Percentiles rank a stretch among this genome's conserved stretches.
Conservation (phyloP, 768 basidiomycete genomes). For the Mycena metata region DNA sequence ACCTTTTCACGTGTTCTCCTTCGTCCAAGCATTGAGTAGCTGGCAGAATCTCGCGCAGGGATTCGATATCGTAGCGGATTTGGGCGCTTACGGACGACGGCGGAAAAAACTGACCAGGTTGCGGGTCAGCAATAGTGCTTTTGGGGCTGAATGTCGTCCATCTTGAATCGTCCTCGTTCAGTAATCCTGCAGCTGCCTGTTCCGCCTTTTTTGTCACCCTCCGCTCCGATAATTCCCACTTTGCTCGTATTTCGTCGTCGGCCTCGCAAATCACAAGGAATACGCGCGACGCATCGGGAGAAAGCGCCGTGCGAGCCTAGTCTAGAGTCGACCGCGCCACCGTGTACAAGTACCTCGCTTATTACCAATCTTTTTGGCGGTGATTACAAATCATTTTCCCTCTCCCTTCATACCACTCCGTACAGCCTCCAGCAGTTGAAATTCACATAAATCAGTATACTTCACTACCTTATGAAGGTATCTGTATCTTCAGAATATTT, state of each 20-base stretch:
- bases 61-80: background rate
- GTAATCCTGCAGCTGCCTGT: background rate
- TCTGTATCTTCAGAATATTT: no score
- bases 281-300: background rate
- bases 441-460: no score
- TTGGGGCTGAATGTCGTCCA: background rate
- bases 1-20: background rate
- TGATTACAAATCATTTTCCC: no score
- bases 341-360: no score
- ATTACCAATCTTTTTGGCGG: no score
- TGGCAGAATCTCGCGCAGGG: no score
- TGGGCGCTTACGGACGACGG: background rate
- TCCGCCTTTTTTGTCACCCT: background rate
- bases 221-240: background rate
- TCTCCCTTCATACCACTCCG: no score
- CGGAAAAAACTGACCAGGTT: background rate
- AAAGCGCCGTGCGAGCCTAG: background rate
- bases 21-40: no score
- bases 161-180: background rate
- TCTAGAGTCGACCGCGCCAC: no score
- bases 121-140: background rate
- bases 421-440: no score
- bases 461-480: no score
- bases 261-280: background rate
- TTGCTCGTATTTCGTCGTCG: background rate